Conservation (phyloP, 371 early-diverging fungal species). For the Rhizoclosmatium hyalinum region DNA sequence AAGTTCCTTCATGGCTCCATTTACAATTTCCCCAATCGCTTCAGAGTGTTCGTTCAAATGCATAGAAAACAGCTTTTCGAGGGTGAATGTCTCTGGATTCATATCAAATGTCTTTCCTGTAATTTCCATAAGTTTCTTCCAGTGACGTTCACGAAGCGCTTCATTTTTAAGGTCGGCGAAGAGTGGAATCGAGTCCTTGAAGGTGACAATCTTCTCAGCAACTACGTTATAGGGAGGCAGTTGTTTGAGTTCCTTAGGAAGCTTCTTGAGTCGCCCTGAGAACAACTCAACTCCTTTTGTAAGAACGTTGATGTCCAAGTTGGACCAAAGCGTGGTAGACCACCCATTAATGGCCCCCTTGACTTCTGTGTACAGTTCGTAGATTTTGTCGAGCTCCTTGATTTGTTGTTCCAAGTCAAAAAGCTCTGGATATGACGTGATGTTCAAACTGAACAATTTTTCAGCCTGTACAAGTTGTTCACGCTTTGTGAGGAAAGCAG, state of each 20-base stretch:
- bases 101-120: constrained; percentile 64
- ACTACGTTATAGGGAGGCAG: constrained; percentile 65
- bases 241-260: constrained; percentile 64
- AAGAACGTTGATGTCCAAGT: constrained; percentile 58
- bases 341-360: constrained; percentile 58
- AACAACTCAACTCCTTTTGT: constrained; percentile 63
- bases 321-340: constrained; percentile 64
- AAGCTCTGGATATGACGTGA: constrained; percentile 64
- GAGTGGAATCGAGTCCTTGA: constrained; percentile 65
- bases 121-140: constrained; percentile 65
- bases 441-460: constrained; percentile 61
- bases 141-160: constrained; percentile 64
- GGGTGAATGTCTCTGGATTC: constrained; percentile 66
- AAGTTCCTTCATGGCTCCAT: constrained; percentile 67
- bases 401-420: constrained; percentile 59
- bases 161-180: constrained; percentile 65
- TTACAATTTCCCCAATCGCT: constrained; percentile 64
- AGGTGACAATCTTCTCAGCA: constrained; percentile 64
- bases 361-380: constrained; percentile 59
- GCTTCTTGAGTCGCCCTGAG: constrained; percentile 49
- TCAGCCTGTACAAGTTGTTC: constrained; percentile 60
- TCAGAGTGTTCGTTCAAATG: constrained; percentile 61
- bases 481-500: constrained; percentile 41
- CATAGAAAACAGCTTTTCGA: constrained; percentile 64
- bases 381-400: constrained; percentile 60